These are phyloP conservation scores for Mycena galopus DNA, from an alignment of 768 basidiomycete species.

Conservation along the genomic window DNA sequence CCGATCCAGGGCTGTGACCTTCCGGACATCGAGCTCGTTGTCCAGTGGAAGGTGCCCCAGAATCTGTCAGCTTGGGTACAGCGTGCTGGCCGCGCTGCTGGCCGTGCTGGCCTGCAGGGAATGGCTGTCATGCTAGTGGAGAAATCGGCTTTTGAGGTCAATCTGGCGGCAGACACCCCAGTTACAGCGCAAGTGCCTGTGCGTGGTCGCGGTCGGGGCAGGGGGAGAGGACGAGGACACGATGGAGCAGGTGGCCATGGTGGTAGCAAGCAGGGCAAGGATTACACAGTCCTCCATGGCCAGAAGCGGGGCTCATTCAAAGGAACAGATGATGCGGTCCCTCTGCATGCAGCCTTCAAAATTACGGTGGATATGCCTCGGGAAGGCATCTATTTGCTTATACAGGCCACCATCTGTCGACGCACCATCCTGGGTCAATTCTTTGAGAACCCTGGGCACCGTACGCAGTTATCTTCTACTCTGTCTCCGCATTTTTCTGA, in stretches of 20 bases:
- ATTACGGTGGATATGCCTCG: neutral
- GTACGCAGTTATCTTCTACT: too few relatives aligned
- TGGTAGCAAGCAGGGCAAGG: neutral
- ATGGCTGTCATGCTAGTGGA: conserved; percentile 47
- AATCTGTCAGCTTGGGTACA: conserved; percentile 45
- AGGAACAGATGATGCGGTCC: too few relatives aligned
- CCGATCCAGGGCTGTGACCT: conserved; percentile 41
- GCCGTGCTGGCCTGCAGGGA: conserved; percentile 33
- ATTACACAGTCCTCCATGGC: neutral
- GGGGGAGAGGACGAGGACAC: neutral
- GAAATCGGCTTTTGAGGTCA: conserved; percentile 10
- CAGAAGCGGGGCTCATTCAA: conserved; percentile 1
- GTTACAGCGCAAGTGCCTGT: neutral
- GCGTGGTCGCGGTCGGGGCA: neutral
- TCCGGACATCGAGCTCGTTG: conserved; percentile 50
- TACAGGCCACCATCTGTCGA: neutral
- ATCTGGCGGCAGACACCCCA: neutral
- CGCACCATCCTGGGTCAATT: neutral
- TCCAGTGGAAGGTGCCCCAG: conserved; percentile 52
- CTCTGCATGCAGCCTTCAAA: too few relatives aligned
- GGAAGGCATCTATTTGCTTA: neutral
- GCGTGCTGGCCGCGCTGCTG: conserved; percentile 49
- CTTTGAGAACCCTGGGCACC: neutral
- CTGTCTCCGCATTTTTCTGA: neutral
- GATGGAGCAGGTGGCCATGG: neutral